phyloP scores from a whole-genome alignment of 495 filamentous ascomycete species.

The Neurospora tetraspora region DNA sequence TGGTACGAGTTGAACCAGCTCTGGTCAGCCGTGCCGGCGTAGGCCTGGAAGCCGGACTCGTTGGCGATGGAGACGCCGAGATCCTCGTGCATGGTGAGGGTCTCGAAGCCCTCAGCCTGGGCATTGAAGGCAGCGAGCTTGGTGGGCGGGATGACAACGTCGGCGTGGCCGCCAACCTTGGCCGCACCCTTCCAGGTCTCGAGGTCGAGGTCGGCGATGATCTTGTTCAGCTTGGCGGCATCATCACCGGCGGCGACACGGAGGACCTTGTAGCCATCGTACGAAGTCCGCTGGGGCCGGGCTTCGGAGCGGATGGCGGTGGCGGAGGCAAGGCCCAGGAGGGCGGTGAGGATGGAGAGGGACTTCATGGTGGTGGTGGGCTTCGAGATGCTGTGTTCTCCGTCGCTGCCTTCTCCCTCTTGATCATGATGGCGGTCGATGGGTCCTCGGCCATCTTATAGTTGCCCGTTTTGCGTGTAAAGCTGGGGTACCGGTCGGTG shows the following conservation, averaged over 20 bases:
- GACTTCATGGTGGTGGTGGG: slow-evolving; percentile 8
- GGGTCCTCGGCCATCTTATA: not conserved
- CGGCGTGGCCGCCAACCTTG: slow-evolving; percentile 11
- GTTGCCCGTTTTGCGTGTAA: not conserved
- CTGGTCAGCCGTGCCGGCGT: slow-evolving; percentile 8
- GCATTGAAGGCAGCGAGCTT: slow-evolving; percentile 13
- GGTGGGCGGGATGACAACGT: slow-evolving; percentile 22
- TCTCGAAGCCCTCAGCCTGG: slow-evolving; percentile 10
- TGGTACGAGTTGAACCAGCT: slow-evolving; percentile 53
- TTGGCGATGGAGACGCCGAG: slow-evolving; percentile 18
- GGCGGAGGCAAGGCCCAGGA: slow-evolving; percentile 10
- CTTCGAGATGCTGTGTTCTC: not conserved
- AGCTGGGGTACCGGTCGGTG: not conserved
- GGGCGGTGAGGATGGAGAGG: slow-evolving; percentile 4
- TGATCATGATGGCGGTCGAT: not conserved
- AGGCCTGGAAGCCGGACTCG: slow-evolving; percentile 13
- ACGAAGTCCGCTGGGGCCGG: slow-evolving; percentile 10
- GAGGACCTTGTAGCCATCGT: slow-evolving; percentile 23
- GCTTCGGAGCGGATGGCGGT: slow-evolving; percentile 1
- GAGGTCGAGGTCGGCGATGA: slow-evolving; percentile 17
- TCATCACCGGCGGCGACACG: slow-evolving; percentile 17
- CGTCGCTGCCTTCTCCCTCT: not conserved
- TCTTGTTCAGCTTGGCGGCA: slow-evolving; percentile 11
- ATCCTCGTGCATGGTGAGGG: slow-evolving; percentile 21
- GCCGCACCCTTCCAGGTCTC: slow-evolving; percentile 23